Evolutionary conservation across 2,329 filamentous ascomycete species (phyloP), one percentile per base, ranked within the genome.

Genomic region (Claviceps maximensis): DNA sequence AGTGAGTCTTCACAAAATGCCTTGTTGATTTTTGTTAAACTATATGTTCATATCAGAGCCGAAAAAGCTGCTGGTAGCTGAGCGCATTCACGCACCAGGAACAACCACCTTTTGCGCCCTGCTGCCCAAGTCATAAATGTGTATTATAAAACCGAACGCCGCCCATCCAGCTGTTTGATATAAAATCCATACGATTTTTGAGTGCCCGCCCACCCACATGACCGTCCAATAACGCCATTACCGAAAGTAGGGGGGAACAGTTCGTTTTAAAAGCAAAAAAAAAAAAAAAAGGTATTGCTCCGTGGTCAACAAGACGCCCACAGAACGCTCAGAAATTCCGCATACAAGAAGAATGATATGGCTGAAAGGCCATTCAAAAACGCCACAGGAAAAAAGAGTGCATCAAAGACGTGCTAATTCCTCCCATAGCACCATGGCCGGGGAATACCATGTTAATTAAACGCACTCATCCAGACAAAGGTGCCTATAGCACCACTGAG

Each of bases 391-490:
- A 27, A 47, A 44, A 25, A 44, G n/a, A n/a, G n/a, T 25, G n/a
- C 10, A 42, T 21, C 31, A 12, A 46, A 46, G 17, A 46, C 44
- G 36, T 13, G 17, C 9, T 1, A 41, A 9, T 13, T 42, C 19
- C 40, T 42, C 10, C 47, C 50, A 40, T 21, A 23, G 2, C 3
- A 8, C 4, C 49, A 17, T 42, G 12, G 48, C 47, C 50, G 38
- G 15, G 25, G 21, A 21, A 49, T 4, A 54, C 12, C 15, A 19
- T 29, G 15, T 50, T 31, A 67, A 17, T 66, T 62, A 53, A 63
- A 61, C n/a, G 56, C 53, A 54, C 71, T 73, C 74, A 78, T 77
- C 76, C 76, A 79, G 31, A 69, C 65, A 62, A 75, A 77, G 4
- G 70, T 70, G 17, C 69, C 69, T 2, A 74, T 50, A 1, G 68